phyloP scores from a whole-genome alignment of 306 rosid species.

The Quercus wislizeni region DNA sequence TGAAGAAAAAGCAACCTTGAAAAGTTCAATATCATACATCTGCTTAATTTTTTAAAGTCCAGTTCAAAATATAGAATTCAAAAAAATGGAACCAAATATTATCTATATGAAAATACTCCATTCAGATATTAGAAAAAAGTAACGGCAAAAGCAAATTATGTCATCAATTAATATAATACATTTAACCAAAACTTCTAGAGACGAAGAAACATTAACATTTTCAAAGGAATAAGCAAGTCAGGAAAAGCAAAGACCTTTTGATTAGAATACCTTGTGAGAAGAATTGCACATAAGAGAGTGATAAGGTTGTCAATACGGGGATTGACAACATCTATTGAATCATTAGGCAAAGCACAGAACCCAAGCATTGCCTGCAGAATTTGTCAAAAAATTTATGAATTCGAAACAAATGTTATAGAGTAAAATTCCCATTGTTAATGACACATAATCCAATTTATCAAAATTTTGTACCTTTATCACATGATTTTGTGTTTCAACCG shows the following conservation, averaged over 20 bases:
- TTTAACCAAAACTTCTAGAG: neutral
- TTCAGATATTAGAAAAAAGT: neutral
- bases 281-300: constrained; percentile 92
- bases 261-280: constrained; percentile 74
- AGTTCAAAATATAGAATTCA: neutral
- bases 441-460: neutral
- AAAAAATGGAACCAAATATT: neutral
- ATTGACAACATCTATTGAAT: constrained; percentile 78
- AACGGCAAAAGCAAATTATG: neutral
- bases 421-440: neutral
- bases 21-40: neutral
- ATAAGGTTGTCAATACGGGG: constrained; percentile 82
- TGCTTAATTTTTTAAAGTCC: neutral
- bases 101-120: neutral
- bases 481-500: constrained; percentile 87
- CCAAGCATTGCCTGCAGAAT: constrained; percentile 90
- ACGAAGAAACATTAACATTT: neutral
- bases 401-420: neutral
- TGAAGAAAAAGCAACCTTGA: neutral
- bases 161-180: neutral
- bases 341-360: constrained; percentile 91
- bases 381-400: constrained; percentile 27
- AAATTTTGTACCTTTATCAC: constrained; percentile 67
- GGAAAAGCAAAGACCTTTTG: constrained; percentile 6
- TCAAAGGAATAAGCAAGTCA: constrained; percentile 1